Base-by-base conservation (phyloP, 202 grass and related monocot species). In the Saccharum hybrid region DNA sequence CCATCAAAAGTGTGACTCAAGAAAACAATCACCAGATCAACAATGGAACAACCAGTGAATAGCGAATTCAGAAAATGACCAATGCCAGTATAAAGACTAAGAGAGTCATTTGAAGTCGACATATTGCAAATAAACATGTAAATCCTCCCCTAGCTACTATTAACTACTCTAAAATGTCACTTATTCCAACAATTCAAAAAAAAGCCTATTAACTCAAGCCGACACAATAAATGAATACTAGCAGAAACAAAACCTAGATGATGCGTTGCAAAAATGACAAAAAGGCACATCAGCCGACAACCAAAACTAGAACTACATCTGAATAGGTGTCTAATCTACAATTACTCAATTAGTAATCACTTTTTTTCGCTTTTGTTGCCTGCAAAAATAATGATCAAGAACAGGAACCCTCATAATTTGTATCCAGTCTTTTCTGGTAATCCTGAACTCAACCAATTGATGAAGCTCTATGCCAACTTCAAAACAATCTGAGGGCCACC, bases 271-370 rank as follows among this genome's bases (percentile, higher is more conserved):
- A 75, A 78, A 65, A 68, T 22, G 68, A 75, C 19, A 80, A 66
- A 85, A 62, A 28, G 43, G 72, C 36, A 63, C 61, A 84, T 81
- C 84, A 81, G 80, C 63, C 42, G 68, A 63, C 34, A 14, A 39
- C 34, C 82, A 78, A 85, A 82, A 76, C 78, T 87, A 80, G 68
- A 41, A 59, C 84, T 90, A 84, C 52, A 80, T 65, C 41, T 73
- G 79, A 90, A 86, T 68, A 78, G 43, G 63, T 80, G 39, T 80
- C 75, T 90, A 87, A 76, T 83, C 84, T 84, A 90, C 88, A 86
- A 84, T 77, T 83, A 87, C 68, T 45, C 88, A 86, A 84, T 77
- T 83, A 87, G 75, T 56, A 80, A 86, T 60, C 80, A 80, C 26
- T 49, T 56, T 31, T n/a, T 83, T 83, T 14, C 26, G 9, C 48